Evolutionary conservation across 2,329 filamentous ascomycete species (phyloP).

Genomic region (Ampelomyces quisqualis): DNA sequence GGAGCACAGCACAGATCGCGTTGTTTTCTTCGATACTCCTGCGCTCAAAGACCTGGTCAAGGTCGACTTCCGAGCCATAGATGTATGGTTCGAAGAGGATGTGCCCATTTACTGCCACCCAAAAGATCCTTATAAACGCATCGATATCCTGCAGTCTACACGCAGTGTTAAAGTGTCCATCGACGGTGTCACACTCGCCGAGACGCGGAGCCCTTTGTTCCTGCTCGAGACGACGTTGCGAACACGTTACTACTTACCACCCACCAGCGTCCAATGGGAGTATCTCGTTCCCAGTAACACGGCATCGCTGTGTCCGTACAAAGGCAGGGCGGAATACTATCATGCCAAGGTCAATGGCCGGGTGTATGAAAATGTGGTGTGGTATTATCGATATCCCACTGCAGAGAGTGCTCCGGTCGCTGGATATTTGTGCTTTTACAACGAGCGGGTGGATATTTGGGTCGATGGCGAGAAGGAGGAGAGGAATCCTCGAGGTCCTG

Average conservation of each 20-base stretch:
- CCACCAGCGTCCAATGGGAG: conserved; percentile 52
- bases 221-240: conserved; percentile 63
- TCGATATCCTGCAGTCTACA: conserved; percentile 61
- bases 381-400: conserved; percentile 63
- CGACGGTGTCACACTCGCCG: conserved; percentile 50
- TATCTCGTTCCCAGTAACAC: conserved; percentile 54
- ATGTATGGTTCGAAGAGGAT: conserved; percentile 61
- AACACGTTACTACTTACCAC: conserved; percentile 60
- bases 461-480: conserved; percentile 54
- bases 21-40: conserved; percentile 31
- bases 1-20: conserved; percentile 18
- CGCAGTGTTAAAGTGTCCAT: conserved; percentile 56
- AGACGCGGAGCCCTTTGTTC: conserved; percentile 51
- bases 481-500: neutral
- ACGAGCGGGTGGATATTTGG: conserved; percentile 66
- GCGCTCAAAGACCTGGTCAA: conserved; percentile 31
- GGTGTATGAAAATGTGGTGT: conserved; percentile 56
- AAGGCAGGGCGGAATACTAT: conserved; percentile 66
- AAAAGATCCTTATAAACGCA: conserved; percentile 66
- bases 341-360: conserved; percentile 52
- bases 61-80: conserved; percentile 36
- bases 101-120: conserved; percentile 61
- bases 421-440: conserved; percentile 64
- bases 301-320: conserved; percentile 65
- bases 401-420: conserved; percentile 58